Base-by-base conservation (phyloP, 2,329 filamentous ascomycete genomes). In the Fusarium incarnatum region DNA sequence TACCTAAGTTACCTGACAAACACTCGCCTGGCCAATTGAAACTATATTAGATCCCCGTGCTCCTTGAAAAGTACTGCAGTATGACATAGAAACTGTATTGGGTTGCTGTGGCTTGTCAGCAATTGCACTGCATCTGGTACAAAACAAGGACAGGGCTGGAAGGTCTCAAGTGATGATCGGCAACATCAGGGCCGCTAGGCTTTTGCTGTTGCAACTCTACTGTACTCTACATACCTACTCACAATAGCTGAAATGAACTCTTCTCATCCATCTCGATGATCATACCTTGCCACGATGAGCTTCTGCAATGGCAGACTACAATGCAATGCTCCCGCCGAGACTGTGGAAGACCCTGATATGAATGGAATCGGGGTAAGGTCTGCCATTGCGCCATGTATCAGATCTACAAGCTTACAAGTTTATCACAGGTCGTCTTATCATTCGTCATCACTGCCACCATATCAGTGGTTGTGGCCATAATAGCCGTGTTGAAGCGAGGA, bases 291-390 rank as follows among this genome's bases (percentile, higher is more conserved):
- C 27, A 15, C 41, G 10, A 60, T 60, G 61, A 28, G 34, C 28
- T 40, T 66, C 25, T 65, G 61, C 27, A 44, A 47, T 48, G 56
- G 47, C 13, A 55, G 41, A 15, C n/a, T 60, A 15, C 28, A 40
- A 16, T 69, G 55, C 27, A 16, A 32, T 27, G 18, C 25, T 22
- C 34, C 37, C 7, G 50, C 56, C 9, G 56, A 57, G 30, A 34
- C 45, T 15, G 46, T 61, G 37, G 56, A 62, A 45, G 67, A 70
- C 20, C 44, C 67, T 42, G 61, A 70, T 23, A 70, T 70, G 67
- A 54, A 70, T 11, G 67, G 67, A 27, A 67, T 70, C 34, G 67
- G 53, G 23, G 67, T 59, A 52, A 47, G 48, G 25, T 18, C 12
- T 30, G n/a, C 11, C 18, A 13, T 15, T 53, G 16, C 20, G 25